Percentiles rank a stretch among this genome's conserved stretches.
phyloP scores from a whole-genome alignment of 305 asterid species.

The Solanum hybrid region DNA sequence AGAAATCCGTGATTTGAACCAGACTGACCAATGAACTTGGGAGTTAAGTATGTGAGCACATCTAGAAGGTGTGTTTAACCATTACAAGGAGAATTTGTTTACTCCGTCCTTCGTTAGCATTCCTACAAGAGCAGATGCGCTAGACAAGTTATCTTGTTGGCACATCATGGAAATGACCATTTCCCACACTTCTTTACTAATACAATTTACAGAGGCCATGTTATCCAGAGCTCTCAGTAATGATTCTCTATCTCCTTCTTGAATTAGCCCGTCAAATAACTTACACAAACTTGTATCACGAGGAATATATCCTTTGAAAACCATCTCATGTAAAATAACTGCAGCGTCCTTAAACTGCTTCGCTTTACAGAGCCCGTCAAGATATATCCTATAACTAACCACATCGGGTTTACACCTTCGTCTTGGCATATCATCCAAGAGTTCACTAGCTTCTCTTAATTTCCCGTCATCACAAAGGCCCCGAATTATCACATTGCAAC shows the following conservation, averaged over 20 bases:
- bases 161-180: constrained; percentile 31
- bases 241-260: constrained; percentile 21
- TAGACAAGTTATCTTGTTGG: constrained; percentile 18
- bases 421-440: constrained; percentile 73
- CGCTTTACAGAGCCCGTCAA: constrained; percentile 55
- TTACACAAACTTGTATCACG: constrained; percentile 31
- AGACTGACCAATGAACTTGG: background rate
- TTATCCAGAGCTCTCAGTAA: constrained; percentile 30
- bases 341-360: constrained; percentile 50
- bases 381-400: constrained; percentile 47
- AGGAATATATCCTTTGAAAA: constrained; percentile 44
- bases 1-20: background rate
- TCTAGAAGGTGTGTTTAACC: constrained; percentile 5
- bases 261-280: constrained; percentile 28
- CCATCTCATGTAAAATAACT: constrained; percentile 61
- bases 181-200: constrained; percentile 50
- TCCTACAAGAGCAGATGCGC: constrained; percentile 26
- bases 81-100: constrained; percentile 8
- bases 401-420: constrained; percentile 53
- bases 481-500: constrained; percentile 48
- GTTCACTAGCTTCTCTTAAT: constrained; percentile 45
- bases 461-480: constrained; percentile 49
- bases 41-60: background rate
- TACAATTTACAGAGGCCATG: constrained; percentile 37
- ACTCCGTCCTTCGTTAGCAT: constrained; percentile 15